Conservation (phyloP, 495 filamentous ascomycete species). For the Apodospora peruviana region DNA sequence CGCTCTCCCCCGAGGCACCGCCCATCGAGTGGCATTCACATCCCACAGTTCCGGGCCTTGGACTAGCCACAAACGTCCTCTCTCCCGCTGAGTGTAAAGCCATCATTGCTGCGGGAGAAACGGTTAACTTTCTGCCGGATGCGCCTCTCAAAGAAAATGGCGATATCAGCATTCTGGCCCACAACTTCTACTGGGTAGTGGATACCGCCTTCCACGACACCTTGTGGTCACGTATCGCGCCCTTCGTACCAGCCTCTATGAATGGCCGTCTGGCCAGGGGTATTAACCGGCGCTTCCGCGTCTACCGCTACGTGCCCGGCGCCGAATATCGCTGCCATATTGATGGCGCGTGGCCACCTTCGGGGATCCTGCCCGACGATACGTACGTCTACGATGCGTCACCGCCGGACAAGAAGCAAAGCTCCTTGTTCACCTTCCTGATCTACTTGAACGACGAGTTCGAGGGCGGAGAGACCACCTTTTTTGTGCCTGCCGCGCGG, state of each 20-base stretch:
- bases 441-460: slow-evolving; percentile 50
- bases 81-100: slow-evolving; percentile 33
- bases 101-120: slow-evolving; percentile 43
- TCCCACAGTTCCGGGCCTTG: slow-evolving; percentile 35
- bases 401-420: slow-evolving; percentile 37
- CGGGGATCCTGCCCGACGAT: slow-evolving; percentile 30
- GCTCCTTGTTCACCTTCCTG: slow-evolving; percentile 45
- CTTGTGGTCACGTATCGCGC: slow-evolving; percentile 37
- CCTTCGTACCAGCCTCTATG: slow-evolving; percentile 29
- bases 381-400: slow-evolving; percentile 43
- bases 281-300: slow-evolving; percentile 42
- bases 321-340: slow-evolving; percentile 43
- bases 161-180: slow-evolving; percentile 39
- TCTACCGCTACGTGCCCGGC: slow-evolving; percentile 46
- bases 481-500: slow-evolving; percentile 37
- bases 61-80: slow-evolving; percentile 34
- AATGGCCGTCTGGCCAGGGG: slow-evolving; percentile 34
- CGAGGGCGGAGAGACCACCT: slow-evolving; percentile 45
- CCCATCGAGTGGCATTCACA: slow-evolving; percentile 28
- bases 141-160: slow-evolving; percentile 40
- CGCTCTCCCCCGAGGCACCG: slow-evolving; percentile 21
- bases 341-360: slow-evolving; percentile 47
- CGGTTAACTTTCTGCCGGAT: slow-evolving; percentile 40
- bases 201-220: slow-evolving; percentile 34
- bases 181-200: slow-evolving; percentile 50